These are phyloP conservation scores for Echeveria elegans DNA, from an alignment of 164 flowering plant genomes.

Conservation along the genomic window DNA sequence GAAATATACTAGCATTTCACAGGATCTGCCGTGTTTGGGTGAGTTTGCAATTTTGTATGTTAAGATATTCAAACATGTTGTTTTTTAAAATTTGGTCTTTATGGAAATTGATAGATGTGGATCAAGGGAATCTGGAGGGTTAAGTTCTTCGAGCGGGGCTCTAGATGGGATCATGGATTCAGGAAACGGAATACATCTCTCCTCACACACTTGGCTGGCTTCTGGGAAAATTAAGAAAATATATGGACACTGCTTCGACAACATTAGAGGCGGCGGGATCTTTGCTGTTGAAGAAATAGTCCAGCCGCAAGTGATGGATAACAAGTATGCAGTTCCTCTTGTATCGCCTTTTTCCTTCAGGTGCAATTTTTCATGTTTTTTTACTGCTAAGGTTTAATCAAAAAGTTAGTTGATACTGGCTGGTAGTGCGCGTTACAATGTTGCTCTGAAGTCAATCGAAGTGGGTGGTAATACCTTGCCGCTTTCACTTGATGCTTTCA, in stretches of 20 bases:
- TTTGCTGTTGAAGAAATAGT: slow-evolving; percentile 9
- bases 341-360: neutral
- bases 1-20: no score
- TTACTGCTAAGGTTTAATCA: neutral
- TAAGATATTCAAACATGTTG: neutral
- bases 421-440: slow-evolving; percentile 4
- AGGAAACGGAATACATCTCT: slow-evolving; percentile 1
- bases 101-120: slow-evolving; percentile 5
- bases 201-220: slow-evolving; percentile 4
- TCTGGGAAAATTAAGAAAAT: slow-evolving; percentile 6
- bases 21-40: slow-evolving; percentile 5
- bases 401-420: neutral
- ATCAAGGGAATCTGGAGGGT: slow-evolving; percentile 5
- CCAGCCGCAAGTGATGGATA: neutral
- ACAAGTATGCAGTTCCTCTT: neutral
- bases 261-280: slow-evolving; percentile 4
- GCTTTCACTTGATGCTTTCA: neutral
- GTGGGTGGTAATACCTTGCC: slow-evolving; percentile 3
- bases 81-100: neutral
- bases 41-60: neutral
- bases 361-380: neutral
- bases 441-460: slow-evolving; percentile 4
- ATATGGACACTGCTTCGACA: slow-evolving; percentile 9
- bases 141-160: neutral
- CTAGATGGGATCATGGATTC: slow-evolving; percentile 8